Base-by-base conservation (phyloP, 805 yeast genomes). In the Tetrapisispora taiwanensis region DNA sequence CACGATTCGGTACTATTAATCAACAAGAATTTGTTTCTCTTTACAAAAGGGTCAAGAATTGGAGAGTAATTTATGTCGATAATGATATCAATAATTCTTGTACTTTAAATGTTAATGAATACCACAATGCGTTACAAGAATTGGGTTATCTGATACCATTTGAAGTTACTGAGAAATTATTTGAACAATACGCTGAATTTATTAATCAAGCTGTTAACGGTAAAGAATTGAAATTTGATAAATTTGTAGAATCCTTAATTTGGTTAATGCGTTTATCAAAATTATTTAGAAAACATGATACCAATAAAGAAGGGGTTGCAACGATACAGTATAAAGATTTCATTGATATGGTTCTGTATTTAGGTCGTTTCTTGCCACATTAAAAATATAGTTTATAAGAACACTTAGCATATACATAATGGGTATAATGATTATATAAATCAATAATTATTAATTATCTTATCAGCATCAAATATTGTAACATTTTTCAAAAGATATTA, bases 211-310 rank as follows among this genome's bases (percentile, higher is more conserved):
- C 51, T 27, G 50, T 52, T 7, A 55, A 54, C 17, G 60, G 60
- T 1, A 62, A 62, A 42, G 70, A 65, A 46, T 58, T 86, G 62
- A 78, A 83, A 47, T 86, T 86, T 60, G 95, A 86, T 59, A 73
- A 78, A 60, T 86, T 86, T 63, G 87, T 86, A 22, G 95, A 86
- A 58, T 73, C 84, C 43, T 71, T 86, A 51, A 83, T 85, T 15
- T 82, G 85, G 72, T 68, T 86, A 51, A 72, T 85, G 57, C 75
- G 85, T 49, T 72, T 84, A 50, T 84, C 95, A 1, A 88, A 83
- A 56, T 70, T 81, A 13, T 86, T 86, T 68, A 82, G 84, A 55
- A 79, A 79, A 56, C 84, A 74, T 59, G 95, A 86, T 59, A 66
- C 71, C 12, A 87, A 83, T 49, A 74, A 82, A 38, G 80, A 82